Percentiles rank a stretch among this genome's conserved stretches.
Conservation (phyloP, 2,329 filamentous ascomycete species). For the Colletotrichum navitas region DNA sequence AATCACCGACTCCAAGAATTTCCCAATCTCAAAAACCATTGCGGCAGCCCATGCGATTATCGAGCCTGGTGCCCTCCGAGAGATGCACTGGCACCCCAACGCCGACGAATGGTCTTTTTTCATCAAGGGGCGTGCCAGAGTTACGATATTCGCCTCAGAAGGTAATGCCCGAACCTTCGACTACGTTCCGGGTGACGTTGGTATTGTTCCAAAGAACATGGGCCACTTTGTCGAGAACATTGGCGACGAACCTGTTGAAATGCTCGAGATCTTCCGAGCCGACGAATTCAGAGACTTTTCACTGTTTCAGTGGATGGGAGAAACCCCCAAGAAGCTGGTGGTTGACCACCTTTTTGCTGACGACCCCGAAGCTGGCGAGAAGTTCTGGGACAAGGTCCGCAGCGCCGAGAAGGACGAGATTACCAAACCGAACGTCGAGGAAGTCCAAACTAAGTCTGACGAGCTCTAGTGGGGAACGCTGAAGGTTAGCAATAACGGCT, state of each 20-base stretch:
- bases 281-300: slow-evolving; percentile 80
- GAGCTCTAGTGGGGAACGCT: slow-evolving; percentile 28
- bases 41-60: slow-evolving; percentile 80
- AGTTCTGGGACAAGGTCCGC: slow-evolving; percentile 73
- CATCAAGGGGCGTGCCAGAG: slow-evolving; percentile 76
- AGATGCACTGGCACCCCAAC: slow-evolving; percentile 87
- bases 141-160: slow-evolving; percentile 80
- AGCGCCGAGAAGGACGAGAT: slow-evolving; percentile 71
- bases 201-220: slow-evolving; percentile 81
- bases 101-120: slow-evolving; percentile 88
- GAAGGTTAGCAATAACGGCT: slow-evolving; percentile 2
- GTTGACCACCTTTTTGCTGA: slow-evolving; percentile 76
- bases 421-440: slow-evolving; percentile 48
- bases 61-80: slow-evolving; percentile 77
- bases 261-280: slow-evolving; percentile 81
- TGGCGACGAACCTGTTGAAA: slow-evolving; percentile 78
- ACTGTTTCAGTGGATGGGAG: slow-evolving; percentile 82
- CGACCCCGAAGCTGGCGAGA: slow-evolving; percentile 70
- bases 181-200: slow-evolving; percentile 80
- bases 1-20: slow-evolving; percentile 80
- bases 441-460: slow-evolving; percentile 8
- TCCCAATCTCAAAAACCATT: slow-evolving; percentile 79
- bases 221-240: slow-evolving; percentile 88
- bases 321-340: slow-evolving; percentile 76
- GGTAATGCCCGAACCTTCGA: slow-evolving; percentile 80